Evolutionary conservation across 1,284 basidiomycete species (phyloP).

Genomic region (Trichosporon coremiiforme): DNA sequence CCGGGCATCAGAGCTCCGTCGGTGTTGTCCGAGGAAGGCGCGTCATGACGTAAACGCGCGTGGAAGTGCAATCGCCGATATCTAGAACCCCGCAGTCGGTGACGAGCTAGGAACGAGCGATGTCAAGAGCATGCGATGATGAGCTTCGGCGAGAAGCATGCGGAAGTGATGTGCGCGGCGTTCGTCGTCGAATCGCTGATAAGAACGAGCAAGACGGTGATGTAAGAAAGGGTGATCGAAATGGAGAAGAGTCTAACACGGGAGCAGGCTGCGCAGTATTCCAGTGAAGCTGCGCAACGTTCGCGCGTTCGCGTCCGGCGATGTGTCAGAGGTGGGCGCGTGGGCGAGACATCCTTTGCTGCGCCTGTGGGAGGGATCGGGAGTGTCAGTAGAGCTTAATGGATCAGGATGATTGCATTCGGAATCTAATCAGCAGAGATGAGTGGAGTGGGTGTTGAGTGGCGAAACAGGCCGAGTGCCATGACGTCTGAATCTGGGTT

Average conservation of each 20-base stretch:
- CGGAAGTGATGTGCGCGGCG: not conserved
- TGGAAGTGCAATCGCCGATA: not conserved
- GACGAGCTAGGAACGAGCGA: not conserved
- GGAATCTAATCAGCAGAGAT: not conserved
- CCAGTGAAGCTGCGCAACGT: not conserved
- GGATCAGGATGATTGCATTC: not conserved
- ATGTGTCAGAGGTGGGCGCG: not conserved
- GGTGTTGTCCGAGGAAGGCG: not conserved
- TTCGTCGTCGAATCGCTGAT: not conserved
- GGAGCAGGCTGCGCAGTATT: constrained; percentile 3
- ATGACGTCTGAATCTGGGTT: constrained; percentile 5
- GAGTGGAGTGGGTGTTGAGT: constrained; percentile 9
- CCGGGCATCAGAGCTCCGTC: not conserved
- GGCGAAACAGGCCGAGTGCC: not conserved
- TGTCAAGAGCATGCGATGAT: not conserved
- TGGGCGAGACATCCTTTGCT: not conserved
- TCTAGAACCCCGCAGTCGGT: not conserved
- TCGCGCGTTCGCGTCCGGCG: not conserved
- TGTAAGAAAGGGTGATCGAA: not conserved
- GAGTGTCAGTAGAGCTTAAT: not conserved
- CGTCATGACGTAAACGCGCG: constrained; percentile 7
- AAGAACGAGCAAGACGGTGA: not conserved
- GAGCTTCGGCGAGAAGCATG: not conserved
- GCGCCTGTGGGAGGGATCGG: not conserved
- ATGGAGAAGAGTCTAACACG: not conserved